Base-by-base conservation (phyloP, 2,329 filamentous ascomycete genomes). In the Hypoxylon sp. region DNA sequence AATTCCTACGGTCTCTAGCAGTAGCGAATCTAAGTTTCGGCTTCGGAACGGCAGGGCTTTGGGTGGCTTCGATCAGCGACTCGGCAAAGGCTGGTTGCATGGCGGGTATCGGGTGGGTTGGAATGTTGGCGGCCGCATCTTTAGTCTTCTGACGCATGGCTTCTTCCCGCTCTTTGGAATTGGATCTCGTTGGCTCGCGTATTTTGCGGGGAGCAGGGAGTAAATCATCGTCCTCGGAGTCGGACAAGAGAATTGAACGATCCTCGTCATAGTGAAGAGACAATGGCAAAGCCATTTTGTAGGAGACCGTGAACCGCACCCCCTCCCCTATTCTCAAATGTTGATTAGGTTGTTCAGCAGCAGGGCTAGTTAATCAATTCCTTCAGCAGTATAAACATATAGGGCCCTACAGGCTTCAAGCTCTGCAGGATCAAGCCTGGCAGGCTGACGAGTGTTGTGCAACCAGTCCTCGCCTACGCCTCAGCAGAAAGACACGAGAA, bases 51-150 rank as follows among this genome's bases (percentile, higher is more conserved):
- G 80, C 80, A 3, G 80, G 78, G 10, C 80, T 82, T n/a, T 83
- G 82, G 13, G 88, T 88, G 35, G 90, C 90, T 76, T 96, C 93
- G 63, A 89, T 82, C 73, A 96, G 88, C 1, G 92, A 95, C 80
- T 96, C 93, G 73, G 92, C 90, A 78, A 97, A 96, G 68, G 93
- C 92, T 68, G 87, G 88, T 78, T 96, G 93, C 88, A 96, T 92
- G 31, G 87, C 86, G 14, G 88, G 82, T 56, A 96, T 90, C 5
- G 93, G 93, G 77, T 97, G 93, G 29, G 78, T 75, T 10, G 83
- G 83, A 19, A 82, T 78, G 71, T 75, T 77, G 55, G 76, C 73
- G n/a, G 77, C 73, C 19, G 73, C 74, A 61, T 77, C 76, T 63
- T 74, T 75, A 44, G 73, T 74, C 65, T 73, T 77, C 60, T 76